Evolutionary conservation across 805 yeast genomes (phyloP), one percentile per base, ranked within the genome.

Genomic region (Candida koratica): DNA sequence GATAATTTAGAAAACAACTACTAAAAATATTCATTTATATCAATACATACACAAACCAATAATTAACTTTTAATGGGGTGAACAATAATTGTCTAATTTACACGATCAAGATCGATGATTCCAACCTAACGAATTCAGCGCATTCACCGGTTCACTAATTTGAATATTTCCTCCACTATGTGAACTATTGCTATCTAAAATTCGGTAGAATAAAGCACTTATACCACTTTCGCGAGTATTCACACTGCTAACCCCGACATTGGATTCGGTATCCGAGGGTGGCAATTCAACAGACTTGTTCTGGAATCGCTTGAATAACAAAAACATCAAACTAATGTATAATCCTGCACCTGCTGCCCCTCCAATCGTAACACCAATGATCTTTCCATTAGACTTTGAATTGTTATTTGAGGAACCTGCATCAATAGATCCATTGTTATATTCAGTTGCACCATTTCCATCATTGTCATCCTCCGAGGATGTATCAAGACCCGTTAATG

Each of bases 291-390:
- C 47, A 9, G 52, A 48, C 32, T 60, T 61, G 45, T 66, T 69
- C 44, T 59, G 54, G 58, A 66, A 76, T 45, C 65, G 62, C 52
- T 73, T 70, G 52, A 75, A 73, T 44, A 75, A 63, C 25, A 79
- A 51, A 37, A 78, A 64, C 67, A 87, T 71, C 14, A 75, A 60
- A 0, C 76, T 67, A 51, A 84, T 73, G 55, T 84, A 84, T 7
- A 75, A 62, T 6, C 74, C 64, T 30, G 85, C 81, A 37, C 96
- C 97, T 10, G 75, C 77, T 19, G 85, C 79, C 5, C 94, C 79
- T 31, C 97, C 96, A 26, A 86, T 71, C 10, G 90, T 80, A 36
- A 88, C 75, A 24, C 95, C 96, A 17, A 84, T 81, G 16, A 85
- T 71, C 43, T 71, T 71, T 30, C 62, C 67, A 37, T 59, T 58